phyloP scores from a whole-genome alignment of 2,329 filamentous ascomycete genomes.

The Sarocladium oryzae region DNA sequence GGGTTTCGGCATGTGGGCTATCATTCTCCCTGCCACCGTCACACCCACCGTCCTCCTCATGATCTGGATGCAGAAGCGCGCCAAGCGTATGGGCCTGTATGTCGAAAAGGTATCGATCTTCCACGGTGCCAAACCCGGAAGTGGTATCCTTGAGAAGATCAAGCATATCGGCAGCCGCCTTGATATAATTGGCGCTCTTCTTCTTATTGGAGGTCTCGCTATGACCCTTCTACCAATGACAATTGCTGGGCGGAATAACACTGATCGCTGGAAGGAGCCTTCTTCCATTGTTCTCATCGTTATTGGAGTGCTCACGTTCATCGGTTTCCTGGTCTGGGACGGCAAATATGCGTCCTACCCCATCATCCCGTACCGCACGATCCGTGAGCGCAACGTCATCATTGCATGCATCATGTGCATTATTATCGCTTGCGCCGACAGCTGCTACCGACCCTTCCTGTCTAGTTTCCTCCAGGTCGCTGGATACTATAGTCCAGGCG shows the following conservation, averaged over 20 bases:
- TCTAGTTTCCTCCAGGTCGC: slow-evolving; percentile 34
- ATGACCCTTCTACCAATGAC: slow-evolving; percentile 30
- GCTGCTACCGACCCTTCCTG: slow-evolving; percentile 32
- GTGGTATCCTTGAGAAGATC: background rate
- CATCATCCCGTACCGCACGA: slow-evolving; percentile 31
- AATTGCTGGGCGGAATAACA: slow-evolving; percentile 28
- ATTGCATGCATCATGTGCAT: slow-evolving; percentile 29
- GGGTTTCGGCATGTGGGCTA: slow-evolving; percentile 35
- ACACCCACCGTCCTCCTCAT: slow-evolving; percentile 25
- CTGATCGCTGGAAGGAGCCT: slow-evolving; percentile 22
- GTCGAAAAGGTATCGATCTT: slow-evolving; percentile 13
- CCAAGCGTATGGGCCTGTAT: slow-evolving; percentile 16
- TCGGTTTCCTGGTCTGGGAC: slow-evolving; percentile 28
- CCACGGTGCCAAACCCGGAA: slow-evolving; percentile 12
- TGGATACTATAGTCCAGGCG: slow-evolving; percentile 26
- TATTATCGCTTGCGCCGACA: slow-evolving; percentile 31
- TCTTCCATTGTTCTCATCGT: slow-evolving; percentile 31
- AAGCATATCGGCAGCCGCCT: slow-evolving; percentile 15
- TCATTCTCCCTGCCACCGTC: slow-evolving; percentile 28
- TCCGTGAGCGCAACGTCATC: slow-evolving; percentile 29
- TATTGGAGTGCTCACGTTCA: slow-evolving; percentile 20
- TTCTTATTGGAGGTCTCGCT: slow-evolving; percentile 26
- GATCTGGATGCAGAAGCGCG: slow-evolving; percentile 24
- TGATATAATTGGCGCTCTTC: slow-evolving; percentile 25
- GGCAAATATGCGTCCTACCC: slow-evolving; percentile 28